A percentile compares a stretch with the other conserved stretches of the same genome.
Conservation (phyloP, 1,284 basidiomycete genomes). For the Caloboletus inedulis region DNA sequence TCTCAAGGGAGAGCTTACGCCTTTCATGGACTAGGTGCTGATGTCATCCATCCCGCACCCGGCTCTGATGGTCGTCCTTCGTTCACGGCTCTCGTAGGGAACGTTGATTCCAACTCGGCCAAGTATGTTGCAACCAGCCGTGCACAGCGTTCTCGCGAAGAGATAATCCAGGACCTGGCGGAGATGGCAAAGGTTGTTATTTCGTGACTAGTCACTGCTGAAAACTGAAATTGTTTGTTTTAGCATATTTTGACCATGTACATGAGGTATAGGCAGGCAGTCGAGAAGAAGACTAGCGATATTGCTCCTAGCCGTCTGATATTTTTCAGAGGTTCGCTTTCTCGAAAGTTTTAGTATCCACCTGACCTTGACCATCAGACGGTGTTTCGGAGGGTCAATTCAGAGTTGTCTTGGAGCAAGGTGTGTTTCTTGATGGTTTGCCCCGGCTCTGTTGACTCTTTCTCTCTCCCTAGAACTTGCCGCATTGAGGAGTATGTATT, state of each 20-base stretch:
- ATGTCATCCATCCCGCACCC: slow-evolving; percentile 76
- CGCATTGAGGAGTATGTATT: slow-evolving; percentile 48
- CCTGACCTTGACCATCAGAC: slow-evolving; percentile 41
- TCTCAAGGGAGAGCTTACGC: slow-evolving; percentile 2
- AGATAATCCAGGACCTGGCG: slow-evolving; percentile 70
- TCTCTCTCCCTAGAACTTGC: slow-evolving; percentile 47
- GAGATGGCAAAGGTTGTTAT: slow-evolving; percentile 53
- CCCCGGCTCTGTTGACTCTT: not conserved
- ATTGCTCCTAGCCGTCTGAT: slow-evolving; percentile 61
- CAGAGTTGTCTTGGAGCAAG: slow-evolving; percentile 58
- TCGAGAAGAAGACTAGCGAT: slow-evolving; percentile 49
- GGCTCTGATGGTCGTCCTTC: slow-evolving; percentile 71
- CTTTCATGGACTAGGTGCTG: slow-evolving; percentile 48
- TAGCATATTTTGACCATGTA: slow-evolving; percentile 56
- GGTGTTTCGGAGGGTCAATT: slow-evolving; percentile 83
- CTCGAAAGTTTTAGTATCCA: not conserved
- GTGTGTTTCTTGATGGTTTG: slow-evolving; percentile 33
- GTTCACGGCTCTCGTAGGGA: slow-evolving; percentile 72
- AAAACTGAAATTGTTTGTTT: slow-evolving; percentile 12
- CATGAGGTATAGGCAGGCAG: slow-evolving; percentile 47
- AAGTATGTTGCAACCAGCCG: slow-evolving; percentile 53
- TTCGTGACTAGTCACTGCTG: not conserved
- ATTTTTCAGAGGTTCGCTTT: slow-evolving; percentile 61
- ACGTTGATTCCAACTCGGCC: slow-evolving; percentile 64
- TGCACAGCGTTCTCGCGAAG: slow-evolving; percentile 65